phyloP scores from a whole-genome alignment of 2,329 filamentous ascomycete genomes.

The Fragosphaeria purpurea region DNA sequence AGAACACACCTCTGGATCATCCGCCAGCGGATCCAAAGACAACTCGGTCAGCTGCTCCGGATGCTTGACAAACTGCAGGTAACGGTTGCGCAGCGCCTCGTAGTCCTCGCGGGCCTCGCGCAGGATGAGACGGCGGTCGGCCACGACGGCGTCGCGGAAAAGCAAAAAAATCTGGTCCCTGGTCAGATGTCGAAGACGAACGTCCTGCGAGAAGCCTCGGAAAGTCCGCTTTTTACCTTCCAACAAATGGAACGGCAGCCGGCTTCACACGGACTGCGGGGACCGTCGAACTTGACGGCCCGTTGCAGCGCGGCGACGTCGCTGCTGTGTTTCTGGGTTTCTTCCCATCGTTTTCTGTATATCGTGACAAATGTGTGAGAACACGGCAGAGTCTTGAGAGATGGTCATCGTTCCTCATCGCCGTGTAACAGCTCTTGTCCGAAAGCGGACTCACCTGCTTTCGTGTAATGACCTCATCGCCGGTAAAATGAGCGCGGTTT shows the following conservation, averaged over 20 bases:
- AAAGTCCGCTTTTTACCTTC: conserved; percentile 53
- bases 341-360: conserved; percentile 55
- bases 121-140: conserved; percentile 60
- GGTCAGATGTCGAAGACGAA: no score
- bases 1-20: conserved; percentile 50
- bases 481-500: no score
- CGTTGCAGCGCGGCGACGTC: conserved; percentile 52
- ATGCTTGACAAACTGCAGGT: conserved; percentile 73
- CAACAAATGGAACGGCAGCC: conserved; percentile 82
- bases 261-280: conserved; percentile 53
- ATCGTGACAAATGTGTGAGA: no score
- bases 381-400: no score
- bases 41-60: conserved; percentile 67
- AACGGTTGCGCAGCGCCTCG: conserved; percentile 57
- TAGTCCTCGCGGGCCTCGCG: conserved; percentile 66
- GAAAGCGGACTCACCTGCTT: conserved; percentile 31
- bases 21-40: conserved; percentile 71
- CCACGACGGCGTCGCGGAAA: conserved; percentile 55
- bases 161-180: conserved; percentile 61
- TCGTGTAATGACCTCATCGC: conserved; percentile 45
- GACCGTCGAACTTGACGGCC: conserved; percentile 51
- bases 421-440: no score
- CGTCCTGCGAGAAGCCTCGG: no score
- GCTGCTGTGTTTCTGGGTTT: conserved; percentile 47
- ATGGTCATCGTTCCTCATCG: no score